These are phyloP conservation scores for Vaccinium vitisidaea DNA, from an alignment of 148 eudicot species.

Conservation along the genomic window DNA sequence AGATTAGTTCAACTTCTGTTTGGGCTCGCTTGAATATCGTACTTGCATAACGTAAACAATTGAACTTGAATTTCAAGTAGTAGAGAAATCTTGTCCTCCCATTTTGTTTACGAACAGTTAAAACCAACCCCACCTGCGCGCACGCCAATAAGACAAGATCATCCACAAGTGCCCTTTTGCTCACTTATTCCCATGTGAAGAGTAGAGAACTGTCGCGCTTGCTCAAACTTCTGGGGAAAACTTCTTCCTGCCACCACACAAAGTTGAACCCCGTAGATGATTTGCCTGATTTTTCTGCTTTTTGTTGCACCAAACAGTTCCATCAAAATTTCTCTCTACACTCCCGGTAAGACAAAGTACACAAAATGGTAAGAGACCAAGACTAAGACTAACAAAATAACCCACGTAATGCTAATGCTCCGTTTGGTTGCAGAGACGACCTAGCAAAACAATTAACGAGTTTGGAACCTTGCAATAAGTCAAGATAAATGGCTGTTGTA, in stretches of 20 bases:
- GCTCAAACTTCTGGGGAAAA: not conserved
- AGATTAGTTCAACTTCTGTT: not conserved
- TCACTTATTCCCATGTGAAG: not conserved
- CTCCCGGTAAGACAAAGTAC: not conserved
- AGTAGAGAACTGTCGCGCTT: not conserved
- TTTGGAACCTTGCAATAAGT: not conserved
- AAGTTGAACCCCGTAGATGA: not conserved
- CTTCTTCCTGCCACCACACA: not conserved
- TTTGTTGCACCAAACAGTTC: conserved; percentile 1
- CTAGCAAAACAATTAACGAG: not conserved
- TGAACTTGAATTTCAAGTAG: not conserved
- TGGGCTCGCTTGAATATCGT: not conserved
- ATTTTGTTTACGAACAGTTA: not conserved
- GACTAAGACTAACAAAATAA: not conserved
- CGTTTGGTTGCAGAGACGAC: not conserved
- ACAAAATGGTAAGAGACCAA: not conserved
- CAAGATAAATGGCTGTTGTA: not conserved
- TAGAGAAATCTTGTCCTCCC: not conserved
- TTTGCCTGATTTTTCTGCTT: not conserved
- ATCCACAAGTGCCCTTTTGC: not conserved
- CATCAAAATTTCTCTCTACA: not conserved
- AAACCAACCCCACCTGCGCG: too few species aligned
- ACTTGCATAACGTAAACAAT: not conserved
- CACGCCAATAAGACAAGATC: not conserved
- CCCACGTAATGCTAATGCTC: not conserved